A percentile compares a stretch with the other conserved stretches of the same genome.
These are phyloP conservation scores for Wickerhamomyces canadensis DNA, from an alignment of 805 yeast genomes.

Conservation along the genomic window DNA sequence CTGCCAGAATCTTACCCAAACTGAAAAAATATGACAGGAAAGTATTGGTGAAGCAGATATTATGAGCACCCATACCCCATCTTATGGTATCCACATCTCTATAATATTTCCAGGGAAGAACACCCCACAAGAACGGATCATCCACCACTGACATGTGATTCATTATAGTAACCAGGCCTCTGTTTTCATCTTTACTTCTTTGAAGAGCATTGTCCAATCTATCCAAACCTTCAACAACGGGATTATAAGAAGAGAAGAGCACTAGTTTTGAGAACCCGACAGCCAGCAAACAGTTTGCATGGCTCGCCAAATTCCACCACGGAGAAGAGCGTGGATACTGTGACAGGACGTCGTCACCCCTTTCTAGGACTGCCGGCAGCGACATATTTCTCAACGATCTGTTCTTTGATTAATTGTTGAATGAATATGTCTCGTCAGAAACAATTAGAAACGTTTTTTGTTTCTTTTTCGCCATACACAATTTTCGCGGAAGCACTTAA, in stretches of 20 bases:
- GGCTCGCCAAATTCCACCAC: slow-evolving; percentile 66
- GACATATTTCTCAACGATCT: slow-evolving; percentile 57
- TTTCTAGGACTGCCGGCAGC: slow-evolving; percentile 54
- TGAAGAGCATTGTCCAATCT: slow-evolving; percentile 58
- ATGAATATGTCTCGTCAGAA: no score
- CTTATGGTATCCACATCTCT: slow-evolving; percentile 61
- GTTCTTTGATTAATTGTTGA: no score
- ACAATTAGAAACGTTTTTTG: not conserved
- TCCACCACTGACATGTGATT: slow-evolving; percentile 90
- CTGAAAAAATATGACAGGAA: slow-evolving; percentile 60
- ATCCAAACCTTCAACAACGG: slow-evolving; percentile 55
- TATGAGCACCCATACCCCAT: slow-evolving; percentile 94
- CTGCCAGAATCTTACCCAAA: slow-evolving; percentile 82
- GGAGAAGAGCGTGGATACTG: slow-evolving; percentile 54
- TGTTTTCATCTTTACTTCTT: slow-evolving; percentile 57
- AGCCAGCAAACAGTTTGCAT: slow-evolving; percentile 60
- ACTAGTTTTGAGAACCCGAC: slow-evolving; percentile 60
- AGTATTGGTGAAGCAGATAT: slow-evolving; percentile 70
- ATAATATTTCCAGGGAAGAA: slow-evolving; percentile 68
- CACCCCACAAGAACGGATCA: slow-evolving; percentile 88
- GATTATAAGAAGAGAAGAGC: slow-evolving; percentile 56
- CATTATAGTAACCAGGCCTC: slow-evolving; percentile 82
- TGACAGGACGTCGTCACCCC: slow-evolving; percentile 68
- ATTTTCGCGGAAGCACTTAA: no score
- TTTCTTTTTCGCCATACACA: no score